These are phyloP conservation scores for Cryphonectria carpinicola DNA, from an alignment of 2,329 filamentous ascomycete genomes.

Conservation along the genomic window DNA sequence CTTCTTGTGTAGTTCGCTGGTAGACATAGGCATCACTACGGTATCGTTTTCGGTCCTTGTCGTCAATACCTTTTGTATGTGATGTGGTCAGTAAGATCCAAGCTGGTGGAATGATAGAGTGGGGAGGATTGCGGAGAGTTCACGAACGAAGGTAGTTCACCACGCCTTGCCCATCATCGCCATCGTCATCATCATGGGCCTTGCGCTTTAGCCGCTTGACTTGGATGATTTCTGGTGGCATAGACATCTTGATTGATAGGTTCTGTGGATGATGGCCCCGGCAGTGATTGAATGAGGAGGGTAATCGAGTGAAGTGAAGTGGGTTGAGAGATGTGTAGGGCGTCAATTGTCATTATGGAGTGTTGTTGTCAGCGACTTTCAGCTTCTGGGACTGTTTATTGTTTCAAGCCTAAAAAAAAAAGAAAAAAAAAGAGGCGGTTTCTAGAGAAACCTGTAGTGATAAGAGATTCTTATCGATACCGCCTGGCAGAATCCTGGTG, in stretches of 20 bases:
- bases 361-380: neutral
- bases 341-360: neutral
- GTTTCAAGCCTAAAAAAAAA: neutral
- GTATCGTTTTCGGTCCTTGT: slow-evolving; percentile 53
- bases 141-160: slow-evolving; percentile 60
- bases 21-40: slow-evolving; percentile 60
- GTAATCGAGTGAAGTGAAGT: neutral
- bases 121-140: slow-evolving; percentile 6
- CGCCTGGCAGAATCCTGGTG: slow-evolving; percentile 8
- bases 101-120: slow-evolving; percentile 19
- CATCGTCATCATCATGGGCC: slow-evolving; percentile 55
- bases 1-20: slow-evolving; percentile 50
- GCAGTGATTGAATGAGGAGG: neutral
- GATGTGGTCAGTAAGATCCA: slow-evolving; percentile 1
- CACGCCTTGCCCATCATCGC: slow-evolving; percentile 42
- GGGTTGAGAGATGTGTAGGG: neutral
- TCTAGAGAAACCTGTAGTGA: neutral
- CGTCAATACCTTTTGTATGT: slow-evolving; percentile 51
- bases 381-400: neutral
- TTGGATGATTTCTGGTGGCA: slow-evolving; percentile 62
- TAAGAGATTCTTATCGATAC: slow-evolving; percentile 8
- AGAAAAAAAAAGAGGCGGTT: neutral
- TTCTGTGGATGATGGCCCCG: neutral
- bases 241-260: slow-evolving; percentile 48
- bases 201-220: slow-evolving; percentile 58